A percentile compares a stretch with the other conserved stretches of the same genome.
These are phyloP conservation scores for Nemania diffusa DNA, from an alignment of 2,329 filamentous ascomycete species.

Conservation along the genomic window DNA sequence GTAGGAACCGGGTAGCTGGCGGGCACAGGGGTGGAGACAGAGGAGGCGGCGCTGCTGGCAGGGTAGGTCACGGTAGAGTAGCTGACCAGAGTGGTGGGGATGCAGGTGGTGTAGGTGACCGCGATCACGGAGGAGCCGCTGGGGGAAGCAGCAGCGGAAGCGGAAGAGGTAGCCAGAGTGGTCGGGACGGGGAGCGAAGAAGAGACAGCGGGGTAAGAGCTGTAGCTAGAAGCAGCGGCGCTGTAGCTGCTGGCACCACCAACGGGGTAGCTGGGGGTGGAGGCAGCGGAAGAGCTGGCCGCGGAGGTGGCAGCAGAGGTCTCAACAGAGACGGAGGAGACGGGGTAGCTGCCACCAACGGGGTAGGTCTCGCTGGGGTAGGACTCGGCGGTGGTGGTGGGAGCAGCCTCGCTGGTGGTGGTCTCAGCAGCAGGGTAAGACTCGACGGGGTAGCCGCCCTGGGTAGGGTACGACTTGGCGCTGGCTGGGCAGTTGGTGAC, in stretches of 20 bases:
- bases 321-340: slow-evolving; percentile 10
- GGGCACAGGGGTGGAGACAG: slow-evolving; percentile 31
- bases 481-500: slow-evolving; percentile 70
- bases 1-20: slow-evolving; percentile 40
- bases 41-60: slow-evolving; percentile 26
- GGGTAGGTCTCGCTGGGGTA: slow-evolving; percentile 16
- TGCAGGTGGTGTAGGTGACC: slow-evolving; percentile 57
- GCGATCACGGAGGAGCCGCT: slow-evolving; percentile 57
- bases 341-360: slow-evolving; percentile 3
- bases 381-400: slow-evolving; percentile 17
- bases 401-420: slow-evolving; percentile 26
- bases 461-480: slow-evolving; percentile 53
- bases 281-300: slow-evolving; percentile 6
- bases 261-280: slow-evolving; percentile 35
- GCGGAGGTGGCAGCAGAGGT: slow-evolving; percentile 9
- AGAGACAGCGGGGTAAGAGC: slow-evolving; percentile 3
- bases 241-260: slow-evolving; percentile 28
- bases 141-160: slow-evolving; percentile 52
- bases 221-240: slow-evolving; percentile 15
- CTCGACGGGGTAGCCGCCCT: slow-evolving; percentile 52
- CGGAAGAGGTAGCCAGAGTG: slow-evolving; percentile 38
- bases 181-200: slow-evolving; percentile 40
- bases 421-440: slow-evolving; percentile 26
- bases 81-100: slow-evolving; percentile 45
- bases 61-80: slow-evolving; percentile 43